These are phyloP conservation scores for Mariannaea sp. DNA, from an alignment of 2,329 filamentous ascomycete genomes.

Conservation along the genomic window DNA sequence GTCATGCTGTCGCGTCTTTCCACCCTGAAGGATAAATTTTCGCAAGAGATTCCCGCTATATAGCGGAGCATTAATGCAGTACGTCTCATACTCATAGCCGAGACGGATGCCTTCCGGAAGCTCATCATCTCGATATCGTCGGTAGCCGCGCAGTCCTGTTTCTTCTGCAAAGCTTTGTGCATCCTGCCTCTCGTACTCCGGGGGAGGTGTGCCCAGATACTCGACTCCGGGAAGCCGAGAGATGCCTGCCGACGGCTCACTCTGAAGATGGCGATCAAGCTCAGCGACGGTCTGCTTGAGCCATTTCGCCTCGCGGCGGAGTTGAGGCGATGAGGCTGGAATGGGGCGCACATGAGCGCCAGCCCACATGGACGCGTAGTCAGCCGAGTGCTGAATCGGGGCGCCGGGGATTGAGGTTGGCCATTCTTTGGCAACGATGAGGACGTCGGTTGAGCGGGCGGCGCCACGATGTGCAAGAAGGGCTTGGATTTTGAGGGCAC, in stretches of 20 bases:
- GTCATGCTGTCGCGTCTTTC: constrained; percentile 35
- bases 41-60: constrained; percentile 50
- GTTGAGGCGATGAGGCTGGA: constrained; percentile 43
- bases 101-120: constrained; percentile 50
- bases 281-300: constrained; percentile 37
- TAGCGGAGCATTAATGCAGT: constrained; percentile 59
- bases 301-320: constrained; percentile 42
- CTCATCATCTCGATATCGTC: constrained; percentile 40
- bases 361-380: constrained; percentile 63
- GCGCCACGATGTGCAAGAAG: constrained; percentile 13
- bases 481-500: constrained; percentile 51
- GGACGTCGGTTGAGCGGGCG: constrained; percentile 17
- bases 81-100: constrained; percentile 58
- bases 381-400: constrained; percentile 36
- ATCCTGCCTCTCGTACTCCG: constrained; percentile 44
- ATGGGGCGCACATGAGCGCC: constrained; percentile 61
- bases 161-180: constrained; percentile 35
- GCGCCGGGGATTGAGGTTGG: constrained; percentile 42
- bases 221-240: constrained; percentile 56
- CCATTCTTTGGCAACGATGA: constrained; percentile 44
- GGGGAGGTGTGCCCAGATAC: constrained; percentile 53
- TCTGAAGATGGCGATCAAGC: constrained; percentile 29
- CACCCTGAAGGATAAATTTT: constrained; percentile 39
- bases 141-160: constrained; percentile 38
- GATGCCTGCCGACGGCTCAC: constrained; percentile 48